A percentile compares a stretch with the other conserved stretches of the same genome.
These are phyloP conservation scores for Sonneratia alba DNA, from an alignment of 345 rosid species.

Conservation along the genomic window DNA sequence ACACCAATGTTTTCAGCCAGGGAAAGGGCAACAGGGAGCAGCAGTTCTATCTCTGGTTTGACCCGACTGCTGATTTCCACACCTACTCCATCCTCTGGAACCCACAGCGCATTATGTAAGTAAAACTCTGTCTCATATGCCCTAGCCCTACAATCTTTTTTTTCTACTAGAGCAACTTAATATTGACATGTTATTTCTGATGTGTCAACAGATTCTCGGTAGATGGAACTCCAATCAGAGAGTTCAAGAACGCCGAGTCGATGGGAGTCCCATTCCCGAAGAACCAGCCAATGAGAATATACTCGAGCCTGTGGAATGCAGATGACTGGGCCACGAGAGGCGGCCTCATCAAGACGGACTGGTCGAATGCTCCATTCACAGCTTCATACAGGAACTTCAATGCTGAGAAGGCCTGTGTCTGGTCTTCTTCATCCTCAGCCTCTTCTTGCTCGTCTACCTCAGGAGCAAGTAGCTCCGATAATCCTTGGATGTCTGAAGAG, in stretches of 20 bases:
- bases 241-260: slow-evolving; percentile 47
- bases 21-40: slow-evolving; percentile 59
- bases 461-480: not conserved
- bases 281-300: slow-evolving; percentile 41
- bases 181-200: not conserved
- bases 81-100: slow-evolving; percentile 52
- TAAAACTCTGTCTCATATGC: not conserved
- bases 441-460: slow-evolving; percentile 17
- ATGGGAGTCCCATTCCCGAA: slow-evolving; percentile 41
- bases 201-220: slow-evolving; percentile 29
- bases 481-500: slow-evolving; percentile 29
- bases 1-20: slow-evolving; percentile 44
- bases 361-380: slow-evolving; percentile 55
- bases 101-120: slow-evolving; percentile 41
- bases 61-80: slow-evolving; percentile 48
- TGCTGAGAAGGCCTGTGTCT: slow-evolving; percentile 31
- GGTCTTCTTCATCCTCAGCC: slow-evolving; percentile 26
- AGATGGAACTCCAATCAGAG: slow-evolving; percentile 50
- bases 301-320: slow-evolving; percentile 51
- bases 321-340: slow-evolving; percentile 61
- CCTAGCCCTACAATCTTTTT: not conserved
- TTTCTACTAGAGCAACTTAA: no score
- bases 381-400: slow-evolving; percentile 41
- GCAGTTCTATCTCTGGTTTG: slow-evolving; percentile 59
- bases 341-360: slow-evolving; percentile 49